Conservation (phyloP, 176 grass and related monocot genomes). For the Hordeum vulgare region MorexV3_pseudomolecules_assembly NC_058521.1:10326192-10326691, state of each 20-base stretch:
- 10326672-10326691: too few species aligned
- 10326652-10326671: too few species aligned
- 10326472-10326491: background rate
- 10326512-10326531: background rate
- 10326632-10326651: too few species aligned
- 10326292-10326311: background rate
- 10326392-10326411: background rate
- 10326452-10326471: background rate
- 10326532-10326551: background rate
- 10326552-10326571: background rate
- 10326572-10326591: too few species aligned
- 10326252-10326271: too few species aligned
- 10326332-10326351: background rate
- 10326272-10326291: background rate
- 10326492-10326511: background rate
- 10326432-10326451: background rate
- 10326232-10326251: too few species aligned
- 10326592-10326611: too few species aligned
- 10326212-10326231: too few species aligned
- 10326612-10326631: too few species aligned
- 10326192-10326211: background rate
- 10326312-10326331: background rate
- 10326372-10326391: background rate
- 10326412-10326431: background rate
- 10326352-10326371: background rate